Conservation (phyloP, 2,329 filamentous ascomycete genomes). For the Fusarium tupiense region DNA sequence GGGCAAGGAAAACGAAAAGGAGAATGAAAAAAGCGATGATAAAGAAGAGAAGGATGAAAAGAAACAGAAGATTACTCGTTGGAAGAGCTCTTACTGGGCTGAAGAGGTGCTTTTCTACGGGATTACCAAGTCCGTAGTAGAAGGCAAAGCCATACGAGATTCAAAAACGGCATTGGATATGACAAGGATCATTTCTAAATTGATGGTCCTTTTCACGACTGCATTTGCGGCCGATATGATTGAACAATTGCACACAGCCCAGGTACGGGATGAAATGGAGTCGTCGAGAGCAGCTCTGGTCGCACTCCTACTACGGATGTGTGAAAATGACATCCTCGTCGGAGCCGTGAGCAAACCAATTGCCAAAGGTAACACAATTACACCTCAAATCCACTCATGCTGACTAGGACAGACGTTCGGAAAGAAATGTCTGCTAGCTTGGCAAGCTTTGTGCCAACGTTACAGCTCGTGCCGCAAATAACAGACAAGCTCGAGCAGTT, state of each 20-base stretch:
- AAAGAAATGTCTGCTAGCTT: constrained; percentile 62
- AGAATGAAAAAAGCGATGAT: constrained; percentile 18
- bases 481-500: constrained; percentile 66
- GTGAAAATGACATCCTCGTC: constrained; percentile 67
- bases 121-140: constrained; percentile 85
- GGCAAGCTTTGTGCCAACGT: constrained; percentile 63
- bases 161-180: constrained; percentile 61
- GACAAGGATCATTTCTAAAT: constrained; percentile 61
- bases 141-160: constrained; percentile 59
- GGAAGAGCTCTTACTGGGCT: constrained; percentile 67
- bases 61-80: constrained; percentile 49
- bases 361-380: constrained; percentile 58
- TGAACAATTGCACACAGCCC: constrained; percentile 54
- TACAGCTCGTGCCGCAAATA: constrained; percentile 66
- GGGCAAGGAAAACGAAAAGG: constrained; percentile 33
- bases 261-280: constrained; percentile 66
- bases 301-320: constrained; percentile 68
- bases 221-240: constrained; percentile 62
- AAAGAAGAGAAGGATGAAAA: constrained; percentile 38
- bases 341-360: constrained; percentile 61
- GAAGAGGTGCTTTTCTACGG: constrained; percentile 96
- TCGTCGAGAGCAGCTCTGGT: constrained; percentile 70
- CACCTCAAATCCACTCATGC: neutral
- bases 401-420: constrained; percentile 53
- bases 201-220: constrained; percentile 67